phyloP scores from a whole-genome alignment of 805 yeast species.

The Saturnispora saitoi region DNA sequence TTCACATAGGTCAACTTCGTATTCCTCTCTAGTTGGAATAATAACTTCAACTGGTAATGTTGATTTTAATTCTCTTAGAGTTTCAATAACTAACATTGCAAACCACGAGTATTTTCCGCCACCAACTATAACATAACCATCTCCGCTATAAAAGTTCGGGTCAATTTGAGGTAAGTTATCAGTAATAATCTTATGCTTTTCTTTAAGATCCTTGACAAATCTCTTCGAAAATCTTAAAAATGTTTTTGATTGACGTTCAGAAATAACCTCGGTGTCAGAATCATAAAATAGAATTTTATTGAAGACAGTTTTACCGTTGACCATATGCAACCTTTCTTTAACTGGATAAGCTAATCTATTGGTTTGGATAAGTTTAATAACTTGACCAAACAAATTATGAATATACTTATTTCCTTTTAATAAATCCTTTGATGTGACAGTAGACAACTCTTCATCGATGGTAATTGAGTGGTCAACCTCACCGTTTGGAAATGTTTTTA shows the following conservation, averaged over 20 bases:
- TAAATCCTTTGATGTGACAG: conserved; percentile 20
- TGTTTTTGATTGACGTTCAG: conserved; percentile 4
- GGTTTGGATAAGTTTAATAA: conserved; percentile 24
- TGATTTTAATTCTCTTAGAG: conserved; percentile 36
- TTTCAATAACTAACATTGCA: conserved; percentile 31
- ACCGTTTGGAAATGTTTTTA: neutral
- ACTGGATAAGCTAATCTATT: conserved; percentile 26
- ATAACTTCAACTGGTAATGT: conserved; percentile 27
- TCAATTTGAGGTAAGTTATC: conserved; percentile 36
- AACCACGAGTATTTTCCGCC: conserved; percentile 38
- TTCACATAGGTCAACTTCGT: conserved; percentile 25
- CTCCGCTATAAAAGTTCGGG: conserved; percentile 21
- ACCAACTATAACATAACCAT: conserved; percentile 34
- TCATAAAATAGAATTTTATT: conserved; percentile 11
- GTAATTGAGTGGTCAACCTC: conserved; percentile 21
- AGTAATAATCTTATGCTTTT: conserved; percentile 40
- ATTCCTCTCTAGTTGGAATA: conserved; percentile 14
- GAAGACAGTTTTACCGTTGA: conserved; percentile 18
- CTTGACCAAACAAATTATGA: conserved; percentile 23
- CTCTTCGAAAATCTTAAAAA: conserved; percentile 24
- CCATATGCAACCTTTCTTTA: conserved; percentile 22
- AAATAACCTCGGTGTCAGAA: conserved; percentile 7
- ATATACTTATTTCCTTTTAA: conserved; percentile 23
- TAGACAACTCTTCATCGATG: conserved; percentile 17
- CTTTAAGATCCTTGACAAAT: conserved; percentile 37